phyloP scores from a whole-genome alignment of 768 basidiomycete species.

The Rhizopogon rudus region DNA sequence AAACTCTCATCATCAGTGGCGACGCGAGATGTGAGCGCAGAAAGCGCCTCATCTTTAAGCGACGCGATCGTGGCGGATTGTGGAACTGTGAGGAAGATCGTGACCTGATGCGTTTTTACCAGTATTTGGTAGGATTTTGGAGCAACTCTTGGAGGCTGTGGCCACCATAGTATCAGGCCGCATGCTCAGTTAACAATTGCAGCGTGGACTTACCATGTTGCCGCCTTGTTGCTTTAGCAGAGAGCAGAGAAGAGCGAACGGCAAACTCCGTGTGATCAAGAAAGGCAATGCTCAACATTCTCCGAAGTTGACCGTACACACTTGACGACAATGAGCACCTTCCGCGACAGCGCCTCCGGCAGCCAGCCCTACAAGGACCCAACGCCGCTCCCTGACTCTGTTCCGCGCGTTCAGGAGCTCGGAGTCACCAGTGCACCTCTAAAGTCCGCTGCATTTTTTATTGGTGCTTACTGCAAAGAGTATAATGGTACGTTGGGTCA shows the following conservation, averaged over 20 bases:
- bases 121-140: conserved; percentile 64
- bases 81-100: conserved; percentile 52
- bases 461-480: conserved; percentile 93
- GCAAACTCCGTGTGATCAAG: conserved; percentile 22
- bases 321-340: conserved; percentile 44
- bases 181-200: neutral
- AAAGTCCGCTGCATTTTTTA: conserved; percentile 96
- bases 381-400: conserved; percentile 56
- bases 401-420: conserved; percentile 83
- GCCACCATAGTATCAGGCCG: neutral
- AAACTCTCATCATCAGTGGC: conserved; percentile 25
- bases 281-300: conserved; percentile 8
- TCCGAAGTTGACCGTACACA: conserved; percentile 18
- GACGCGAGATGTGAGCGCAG: conserved; percentile 52
- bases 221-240: neutral
- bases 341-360: conserved; percentile 43
- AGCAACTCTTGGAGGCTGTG: conserved; percentile 47
- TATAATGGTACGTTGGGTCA: conserved; percentile 73
- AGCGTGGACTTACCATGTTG: neutral
- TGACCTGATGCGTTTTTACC: conserved; percentile 71
- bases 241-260: neutral
- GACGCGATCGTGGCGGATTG: conserved; percentile 49
- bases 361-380: conserved; percentile 55
- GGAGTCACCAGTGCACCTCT: conserved; percentile 89
- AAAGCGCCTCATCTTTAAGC: conserved; percentile 61